Percentiles rank a stretch among this genome's conserved stretches.
Conservation (phyloP, 345 rosid species). For the Aquilaria malaccensis region DNA sequence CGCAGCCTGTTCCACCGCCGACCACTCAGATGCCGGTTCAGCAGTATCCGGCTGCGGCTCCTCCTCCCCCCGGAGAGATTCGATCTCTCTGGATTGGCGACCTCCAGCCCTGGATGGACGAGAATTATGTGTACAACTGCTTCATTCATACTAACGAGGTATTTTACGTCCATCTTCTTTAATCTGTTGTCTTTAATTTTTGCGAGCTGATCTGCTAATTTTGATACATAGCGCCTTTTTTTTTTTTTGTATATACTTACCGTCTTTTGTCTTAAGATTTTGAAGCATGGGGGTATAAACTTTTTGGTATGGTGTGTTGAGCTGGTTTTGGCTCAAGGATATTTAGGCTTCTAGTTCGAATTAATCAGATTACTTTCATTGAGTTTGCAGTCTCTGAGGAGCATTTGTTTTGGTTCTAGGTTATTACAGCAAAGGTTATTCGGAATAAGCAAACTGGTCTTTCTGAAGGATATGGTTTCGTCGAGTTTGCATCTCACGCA, state of each 20-base stretch:
- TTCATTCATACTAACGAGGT: conserved; percentile 70
- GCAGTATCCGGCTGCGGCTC: conserved; percentile 28
- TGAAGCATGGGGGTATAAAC: no score
- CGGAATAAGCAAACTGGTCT: conserved; percentile 63
- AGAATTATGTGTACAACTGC: conserved; percentile 52
- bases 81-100: conserved; percentile 94
- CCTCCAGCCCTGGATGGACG: conserved; percentile 92
- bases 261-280: neutral
- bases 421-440: conserved; percentile 74
- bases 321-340: no score
- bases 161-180: neutral
- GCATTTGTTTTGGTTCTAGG: conserved; percentile 24
- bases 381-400: neutral
- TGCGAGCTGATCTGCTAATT: neutral
- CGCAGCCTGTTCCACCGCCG: conserved; percentile 64
- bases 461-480: conserved; percentile 87
- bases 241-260: neutral
- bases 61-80: conserved; percentile 32
- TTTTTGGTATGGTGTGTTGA: no score
- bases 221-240: neutral
- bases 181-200: neutral
- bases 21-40: conserved; percentile 30
- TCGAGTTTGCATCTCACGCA: conserved; percentile 60
- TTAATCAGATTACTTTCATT: no score
- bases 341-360: no score